Percentiles rank a stretch among this genome's conserved stretches.
These are phyloP conservation scores for Fusarium pseudonygamai DNA, from an alignment of 2,329 filamentous ascomycete genomes.

Conservation along the genomic window DNA sequence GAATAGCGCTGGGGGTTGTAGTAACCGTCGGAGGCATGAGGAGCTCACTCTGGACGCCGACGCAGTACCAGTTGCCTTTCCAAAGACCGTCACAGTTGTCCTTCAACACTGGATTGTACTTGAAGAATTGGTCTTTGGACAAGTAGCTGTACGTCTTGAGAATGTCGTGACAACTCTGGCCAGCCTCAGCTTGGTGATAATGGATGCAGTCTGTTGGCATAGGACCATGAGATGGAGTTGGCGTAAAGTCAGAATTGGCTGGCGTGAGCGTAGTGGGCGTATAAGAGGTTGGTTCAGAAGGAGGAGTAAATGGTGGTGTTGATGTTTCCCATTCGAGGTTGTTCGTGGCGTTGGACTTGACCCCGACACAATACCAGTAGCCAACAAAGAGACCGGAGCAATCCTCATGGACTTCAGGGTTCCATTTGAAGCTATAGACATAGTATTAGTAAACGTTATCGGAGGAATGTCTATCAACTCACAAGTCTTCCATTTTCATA, in stretches of 20 bases:
- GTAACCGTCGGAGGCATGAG: background rate
- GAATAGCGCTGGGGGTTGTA: background rate
- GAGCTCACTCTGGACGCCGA: background rate
- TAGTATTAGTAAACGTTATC: too few species aligned
- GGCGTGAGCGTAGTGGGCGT: accelerated
- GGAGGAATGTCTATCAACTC: background rate
- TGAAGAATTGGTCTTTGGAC: background rate
- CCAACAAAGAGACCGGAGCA: background rate
- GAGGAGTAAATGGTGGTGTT: background rate
- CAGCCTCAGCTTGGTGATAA: background rate
- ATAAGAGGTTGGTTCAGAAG: background rate
- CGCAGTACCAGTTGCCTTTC: background rate
- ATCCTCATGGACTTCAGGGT: background rate
- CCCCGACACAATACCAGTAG: background rate
- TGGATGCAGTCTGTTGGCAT: background rate
- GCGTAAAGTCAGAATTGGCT: accelerated
- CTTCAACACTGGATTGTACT: background rate
- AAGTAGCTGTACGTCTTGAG: background rate
- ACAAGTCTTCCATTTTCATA: background rate
- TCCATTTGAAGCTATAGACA: background rate
- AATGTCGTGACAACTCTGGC: background rate
- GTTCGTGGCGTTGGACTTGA: accelerated
- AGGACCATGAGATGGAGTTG: background rate
- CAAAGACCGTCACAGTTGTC: background rate
- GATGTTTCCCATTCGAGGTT: background rate